Evolutionary conservation across 2,329 filamentous ascomycete species (phyloP).

Genomic region (Alternaria brassicae): DNA sequence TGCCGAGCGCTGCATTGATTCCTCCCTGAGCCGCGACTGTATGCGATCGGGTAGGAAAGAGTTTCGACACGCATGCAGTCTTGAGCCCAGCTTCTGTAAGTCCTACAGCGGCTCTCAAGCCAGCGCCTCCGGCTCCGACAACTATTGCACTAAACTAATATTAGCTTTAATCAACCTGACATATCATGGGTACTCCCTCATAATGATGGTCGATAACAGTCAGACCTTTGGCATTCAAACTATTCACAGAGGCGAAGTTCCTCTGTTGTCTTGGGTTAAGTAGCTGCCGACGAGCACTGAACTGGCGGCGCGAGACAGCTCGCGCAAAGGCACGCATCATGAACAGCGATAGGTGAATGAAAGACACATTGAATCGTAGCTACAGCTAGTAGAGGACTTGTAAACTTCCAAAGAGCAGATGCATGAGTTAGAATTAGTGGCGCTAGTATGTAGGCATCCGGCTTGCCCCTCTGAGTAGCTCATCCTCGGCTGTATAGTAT

Average conservation of each 20-base stretch:
- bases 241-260: conserved; percentile 27
- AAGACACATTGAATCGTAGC: neutral
- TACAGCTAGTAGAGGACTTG: neutral
- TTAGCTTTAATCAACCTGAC: conserved; percentile 5
- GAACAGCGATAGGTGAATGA: neutral
- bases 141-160: conserved; percentile 49
- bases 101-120: conserved; percentile 68
- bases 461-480: neutral
- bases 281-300: conserved; percentile 15
- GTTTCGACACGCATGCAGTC: conserved; percentile 69
- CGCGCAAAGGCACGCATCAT: conserved; percentile 38
- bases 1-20: conserved; percentile 66
- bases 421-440: neutral
- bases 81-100: conserved; percentile 70
- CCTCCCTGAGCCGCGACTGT: conserved; percentile 73
- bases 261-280: conserved; percentile 12
- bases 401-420: neutral
- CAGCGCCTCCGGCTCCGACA: conserved; percentile 65
- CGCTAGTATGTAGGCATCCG: neutral
- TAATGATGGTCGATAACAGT: conserved; percentile 47
- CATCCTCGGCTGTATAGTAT: conserved; percentile 2
- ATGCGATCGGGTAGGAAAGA: conserved; percentile 69
- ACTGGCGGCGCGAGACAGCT: conserved; percentile 26
- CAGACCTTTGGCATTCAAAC: conserved; percentile 25
- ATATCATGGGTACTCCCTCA: conserved; percentile 29